Conservation (phyloP, 768 basidiomycete genomes). For the Pilatotrama ljubarskyi region DNA sequence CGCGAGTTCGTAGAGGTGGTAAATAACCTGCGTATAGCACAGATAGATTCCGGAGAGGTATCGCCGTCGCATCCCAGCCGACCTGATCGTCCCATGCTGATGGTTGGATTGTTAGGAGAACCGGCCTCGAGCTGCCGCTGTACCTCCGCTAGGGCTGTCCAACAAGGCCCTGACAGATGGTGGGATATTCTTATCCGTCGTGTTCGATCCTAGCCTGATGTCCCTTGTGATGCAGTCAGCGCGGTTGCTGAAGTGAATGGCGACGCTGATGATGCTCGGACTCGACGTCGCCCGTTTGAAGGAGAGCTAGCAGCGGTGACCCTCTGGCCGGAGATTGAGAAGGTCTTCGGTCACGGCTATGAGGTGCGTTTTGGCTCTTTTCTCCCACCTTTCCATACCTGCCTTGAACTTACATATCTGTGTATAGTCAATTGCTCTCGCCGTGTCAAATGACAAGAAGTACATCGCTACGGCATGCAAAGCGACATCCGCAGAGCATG, state of each 20-base stretch:
- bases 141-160: constrained; percentile 91
- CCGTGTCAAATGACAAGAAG: constrained; percentile 65
- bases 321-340: constrained; percentile 96
- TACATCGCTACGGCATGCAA: constrained; percentile 90
- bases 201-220: not conserved
- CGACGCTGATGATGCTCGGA: constrained; percentile 19
- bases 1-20: constrained; percentile 69
- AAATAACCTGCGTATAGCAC: constrained; percentile 49
- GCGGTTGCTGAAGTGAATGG: constrained; percentile 10
- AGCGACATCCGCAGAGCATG: constrained; percentile 85
- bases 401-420: not conserved
- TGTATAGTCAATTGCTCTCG: constrained; percentile 73
- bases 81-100: not conserved
- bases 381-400: not conserved
- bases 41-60: constrained; percentile 54
- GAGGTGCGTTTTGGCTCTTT: constrained; percentile 56
- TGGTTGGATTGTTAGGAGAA: constrained; percentile 39
- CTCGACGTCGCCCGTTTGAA: constrained; percentile 65
- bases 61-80: constrained; percentile 7
- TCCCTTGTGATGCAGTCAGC: constrained; percentile 1
- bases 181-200: constrained; percentile 28
- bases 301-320: constrained; percentile 86
- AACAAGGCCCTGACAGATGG: constrained; percentile 87
- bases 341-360: constrained; percentile 97
- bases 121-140: constrained; percentile 78